Conservation (phyloP, 2,329 filamentous ascomycete genomes). For the Dendrostoma leiphaemia region DNA sequence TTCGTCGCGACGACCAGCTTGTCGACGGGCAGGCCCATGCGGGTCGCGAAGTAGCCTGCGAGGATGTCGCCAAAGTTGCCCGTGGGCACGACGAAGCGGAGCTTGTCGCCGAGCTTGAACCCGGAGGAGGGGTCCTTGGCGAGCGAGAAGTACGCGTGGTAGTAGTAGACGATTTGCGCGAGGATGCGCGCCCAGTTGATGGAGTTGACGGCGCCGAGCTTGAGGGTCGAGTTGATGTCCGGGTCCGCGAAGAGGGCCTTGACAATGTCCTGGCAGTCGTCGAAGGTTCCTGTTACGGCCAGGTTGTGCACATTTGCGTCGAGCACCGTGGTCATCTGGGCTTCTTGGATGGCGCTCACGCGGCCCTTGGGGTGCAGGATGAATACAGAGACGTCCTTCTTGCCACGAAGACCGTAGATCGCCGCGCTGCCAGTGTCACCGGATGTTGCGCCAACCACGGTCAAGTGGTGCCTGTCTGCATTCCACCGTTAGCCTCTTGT, state of each 20-base stretch:
- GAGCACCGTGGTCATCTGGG: conserved; percentile 93
- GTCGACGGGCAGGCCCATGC: conserved; percentile 65
- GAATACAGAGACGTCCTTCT: conserved; percentile 96
- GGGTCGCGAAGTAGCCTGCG: conserved; percentile 79
- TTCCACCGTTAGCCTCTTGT: conserved; percentile 20
- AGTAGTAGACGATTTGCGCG: conserved; percentile 97
- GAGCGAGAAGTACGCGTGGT: conserved; percentile 88
- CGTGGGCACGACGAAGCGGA: conserved; percentile 87
- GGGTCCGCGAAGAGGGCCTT: conserved; percentile 89
- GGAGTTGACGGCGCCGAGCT: conserved; percentile 90
- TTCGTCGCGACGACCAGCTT: conserved; percentile 94
- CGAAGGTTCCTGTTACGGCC: conserved; percentile 85
- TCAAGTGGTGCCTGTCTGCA: conserved; percentile 72
- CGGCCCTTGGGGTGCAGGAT: conserved; percentile 91
- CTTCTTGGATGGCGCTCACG: conserved; percentile 88
- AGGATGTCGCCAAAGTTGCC: conserved; percentile 97
- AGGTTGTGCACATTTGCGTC: conserved; percentile 93
- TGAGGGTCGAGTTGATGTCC: conserved; percentile 77
- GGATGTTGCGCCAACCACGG: conserved; percentile 82
- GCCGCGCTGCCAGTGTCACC: conserved; percentile 92
- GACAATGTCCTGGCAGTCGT: conserved; percentile 96
- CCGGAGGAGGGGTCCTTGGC: conserved; percentile 51
- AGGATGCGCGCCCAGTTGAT: conserved; percentile 97
- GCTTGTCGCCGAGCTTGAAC: conserved; percentile 64
- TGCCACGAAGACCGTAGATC: conserved; percentile 90